Evolutionary conservation across 2,329 filamentous ascomycete species (phyloP), one percentile per base, ranked within the genome.

Genomic region (Aspergillus intermedius): DNA sequence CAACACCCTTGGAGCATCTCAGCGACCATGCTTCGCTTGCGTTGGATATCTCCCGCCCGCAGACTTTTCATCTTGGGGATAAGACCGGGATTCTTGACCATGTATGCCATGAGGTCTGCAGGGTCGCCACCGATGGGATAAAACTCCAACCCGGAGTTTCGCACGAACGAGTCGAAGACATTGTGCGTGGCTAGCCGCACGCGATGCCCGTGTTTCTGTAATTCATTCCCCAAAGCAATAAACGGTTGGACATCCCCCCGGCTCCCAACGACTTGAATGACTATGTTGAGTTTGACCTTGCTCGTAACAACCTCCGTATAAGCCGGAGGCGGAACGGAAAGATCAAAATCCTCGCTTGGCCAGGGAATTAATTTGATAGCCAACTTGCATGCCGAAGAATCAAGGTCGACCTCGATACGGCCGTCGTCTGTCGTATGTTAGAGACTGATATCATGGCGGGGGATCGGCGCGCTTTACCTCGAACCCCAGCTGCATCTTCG

Each of bases 231-330:
- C 1, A 83, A 66, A 0, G 79, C 77, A 45, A 83, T 67, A 47
- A 83, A 83, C 0, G 80, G 80, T 49, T 83, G 80, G 0, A 81
- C 76, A 57, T 81, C 78, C 7, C 78, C 78, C 7, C 7, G 79
- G 73, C 57, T 83, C 72, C 37, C 80, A 67, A 81, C 77, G 2
- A 80, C 74, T 48, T 80, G 77, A 45, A 80, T 78, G 4, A 79
- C 76, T 40, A 80, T 73, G 47, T 79, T 80, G 19, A 79, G 60
- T n/a, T 59, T 54, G 17, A 62, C 43, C 13, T 55, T 49, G 4
- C 51, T 58, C 4, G 21, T 22, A 12, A 44, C 15, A 9, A 46
- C 25, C 37, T 47, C 21, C 8, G 39, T 43, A 42, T 59, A 60
- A 2, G 49, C 51, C 3, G 61, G 60, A 4, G 56, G 50, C 2